Conservation (phyloP, 176 grass and related monocot species). For the Microstegium vimineum region DNA sequence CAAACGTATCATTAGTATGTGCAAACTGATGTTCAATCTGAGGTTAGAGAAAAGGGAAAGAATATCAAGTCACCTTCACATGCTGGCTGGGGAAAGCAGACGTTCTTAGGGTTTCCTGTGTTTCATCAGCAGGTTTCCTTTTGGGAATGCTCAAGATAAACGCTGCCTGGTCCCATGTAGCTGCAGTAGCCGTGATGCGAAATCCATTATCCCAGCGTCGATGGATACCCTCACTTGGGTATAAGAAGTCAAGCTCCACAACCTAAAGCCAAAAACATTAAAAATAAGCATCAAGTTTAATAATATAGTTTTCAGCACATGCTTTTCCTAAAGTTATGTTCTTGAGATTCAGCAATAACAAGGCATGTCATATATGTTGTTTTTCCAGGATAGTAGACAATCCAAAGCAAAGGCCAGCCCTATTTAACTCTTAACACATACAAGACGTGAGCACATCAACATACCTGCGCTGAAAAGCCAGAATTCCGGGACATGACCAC, state of each 20-base stretch:
- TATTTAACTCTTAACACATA: background rate
- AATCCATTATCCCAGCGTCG: conserved; percentile 81
- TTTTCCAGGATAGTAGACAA: background rate
- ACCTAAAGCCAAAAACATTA: conserved; percentile 44
- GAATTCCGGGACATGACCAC: conserved; percentile 91
- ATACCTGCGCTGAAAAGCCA: conserved; percentile 82
- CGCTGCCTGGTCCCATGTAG: conserved; percentile 78
- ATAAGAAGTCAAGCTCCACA: conserved; percentile 97
- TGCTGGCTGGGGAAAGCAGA: conserved; percentile 94
- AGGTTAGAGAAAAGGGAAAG: background rate
- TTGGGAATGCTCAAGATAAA: conserved; percentile 84
- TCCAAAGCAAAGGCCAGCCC: background rate
- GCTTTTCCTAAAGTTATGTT: background rate
- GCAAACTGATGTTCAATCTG: background rate
- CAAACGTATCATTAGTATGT: conserved; percentile 26
- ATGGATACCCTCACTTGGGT: conserved; percentile 93
- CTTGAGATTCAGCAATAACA: conserved; percentile 3
- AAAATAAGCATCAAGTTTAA: background rate
- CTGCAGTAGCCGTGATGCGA: conserved; percentile 80
- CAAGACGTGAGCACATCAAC: background rate
- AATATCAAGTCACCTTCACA: conserved; percentile 65
- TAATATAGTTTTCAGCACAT: background rate
- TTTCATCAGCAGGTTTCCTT: conserved; percentile 92
- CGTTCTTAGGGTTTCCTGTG: conserved; percentile 94
- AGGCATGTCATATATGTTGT: background rate